These are phyloP conservation scores for Fomes fomentarius DNA, from an alignment of 1,284 basidiomycete genomes.

Conservation along the genomic window DNA sequence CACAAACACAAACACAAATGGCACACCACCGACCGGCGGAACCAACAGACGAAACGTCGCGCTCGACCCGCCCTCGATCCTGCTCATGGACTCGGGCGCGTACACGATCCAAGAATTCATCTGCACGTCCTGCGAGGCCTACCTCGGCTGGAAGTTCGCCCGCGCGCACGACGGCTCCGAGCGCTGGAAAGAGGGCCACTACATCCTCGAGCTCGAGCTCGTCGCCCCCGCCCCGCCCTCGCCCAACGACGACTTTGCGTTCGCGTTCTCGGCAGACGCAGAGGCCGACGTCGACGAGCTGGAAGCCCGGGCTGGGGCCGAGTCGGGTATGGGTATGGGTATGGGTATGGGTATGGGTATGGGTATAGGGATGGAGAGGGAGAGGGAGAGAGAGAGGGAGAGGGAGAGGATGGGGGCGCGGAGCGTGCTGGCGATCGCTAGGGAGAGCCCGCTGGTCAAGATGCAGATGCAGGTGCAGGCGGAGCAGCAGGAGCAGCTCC, in stretches of 20 bases:
- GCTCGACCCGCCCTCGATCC: constrained; percentile 38
- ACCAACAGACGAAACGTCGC: constrained; percentile 26
- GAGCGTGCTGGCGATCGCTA: not conserved
- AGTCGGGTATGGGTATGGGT: too few relatives aligned
- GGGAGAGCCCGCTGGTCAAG: constrained; percentile 2
- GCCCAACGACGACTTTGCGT: not conserved
- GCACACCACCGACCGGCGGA: too few relatives aligned
- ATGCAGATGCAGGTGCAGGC: constrained; percentile 6
- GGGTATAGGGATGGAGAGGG: too few relatives aligned
- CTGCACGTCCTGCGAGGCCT: constrained; percentile 50
- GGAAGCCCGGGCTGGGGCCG: not conserved
- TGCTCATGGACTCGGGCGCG: constrained; percentile 65
- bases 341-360: too few relatives aligned
- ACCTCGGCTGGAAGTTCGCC: constrained; percentile 66
- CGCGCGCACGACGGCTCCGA: constrained; percentile 59
- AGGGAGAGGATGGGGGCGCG: not conserved
- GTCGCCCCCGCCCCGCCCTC: constrained; percentile 17
- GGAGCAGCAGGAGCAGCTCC: constrained; percentile 1
- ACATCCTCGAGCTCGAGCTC: constrained; percentile 57
- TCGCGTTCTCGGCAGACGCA: not conserved
- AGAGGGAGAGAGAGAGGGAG: too few relatives aligned
- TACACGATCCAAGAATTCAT: constrained; percentile 61
- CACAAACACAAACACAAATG: not conserved
- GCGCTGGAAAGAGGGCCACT: constrained; percentile 64
- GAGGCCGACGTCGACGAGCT: not conserved